These are phyloP conservation scores for Vigna hirtella DNA, from an alignment of 306 rosid genomes.

Conservation along the genomic window DNA sequence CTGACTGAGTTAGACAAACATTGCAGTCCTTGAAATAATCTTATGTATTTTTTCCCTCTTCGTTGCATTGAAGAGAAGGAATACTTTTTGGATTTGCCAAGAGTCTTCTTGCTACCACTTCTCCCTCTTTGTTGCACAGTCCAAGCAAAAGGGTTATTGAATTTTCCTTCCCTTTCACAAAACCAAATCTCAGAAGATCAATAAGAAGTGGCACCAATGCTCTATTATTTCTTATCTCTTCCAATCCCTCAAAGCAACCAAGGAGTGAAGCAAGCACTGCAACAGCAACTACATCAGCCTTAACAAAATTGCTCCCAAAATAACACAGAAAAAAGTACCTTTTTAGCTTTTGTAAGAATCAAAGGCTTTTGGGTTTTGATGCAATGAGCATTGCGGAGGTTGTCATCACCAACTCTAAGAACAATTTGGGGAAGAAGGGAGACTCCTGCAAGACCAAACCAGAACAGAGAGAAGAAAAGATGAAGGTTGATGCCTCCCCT, in stretches of 20 bases:
- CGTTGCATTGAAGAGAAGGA: conserved; percentile 74
- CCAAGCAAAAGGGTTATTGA: conserved; percentile 79
- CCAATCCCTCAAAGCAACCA: conserved; percentile 73
- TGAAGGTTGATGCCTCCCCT: no score
- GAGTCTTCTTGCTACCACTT: conserved; percentile 70
- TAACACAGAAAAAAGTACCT: no score
- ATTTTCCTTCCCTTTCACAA: conserved; percentile 85
- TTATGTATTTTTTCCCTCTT: no score
- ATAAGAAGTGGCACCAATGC: conserved; percentile 72
- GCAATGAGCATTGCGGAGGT: no score
- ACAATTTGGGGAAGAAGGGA: no score
- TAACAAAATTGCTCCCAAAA: not conserved
- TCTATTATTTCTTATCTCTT: conserved; percentile 74
- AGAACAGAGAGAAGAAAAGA: no score
- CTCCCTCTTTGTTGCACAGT: conserved; percentile 85
- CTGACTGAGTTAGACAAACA: no score
- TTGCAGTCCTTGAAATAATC: no score
- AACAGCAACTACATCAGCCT: conserved; percentile 79
- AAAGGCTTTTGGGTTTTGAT: no score
- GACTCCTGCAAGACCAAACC: no score
- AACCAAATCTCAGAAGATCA: conserved; percentile 89
- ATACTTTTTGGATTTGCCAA: conserved; percentile 80
- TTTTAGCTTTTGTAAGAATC: no score
- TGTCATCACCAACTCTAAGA: no score
- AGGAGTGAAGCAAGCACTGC: conserved; percentile 70